phyloP scores from a whole-genome alignment of 1,139 yeast genomes.

The Candida mesenterica region DNA sequence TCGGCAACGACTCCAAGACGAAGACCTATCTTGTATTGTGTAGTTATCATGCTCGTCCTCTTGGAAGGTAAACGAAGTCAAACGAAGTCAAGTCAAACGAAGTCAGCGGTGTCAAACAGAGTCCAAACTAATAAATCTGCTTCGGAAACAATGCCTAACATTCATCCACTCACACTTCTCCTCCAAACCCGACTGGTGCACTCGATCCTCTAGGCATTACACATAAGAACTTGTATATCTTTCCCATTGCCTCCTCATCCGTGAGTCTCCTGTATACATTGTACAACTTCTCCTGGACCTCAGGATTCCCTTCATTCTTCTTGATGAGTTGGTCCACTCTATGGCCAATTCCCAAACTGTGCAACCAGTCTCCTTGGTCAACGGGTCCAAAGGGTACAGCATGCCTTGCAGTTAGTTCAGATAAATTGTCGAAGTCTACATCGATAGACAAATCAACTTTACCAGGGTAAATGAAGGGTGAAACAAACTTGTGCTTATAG shows the following conservation, averaged over 20 bases:
- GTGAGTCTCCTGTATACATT: constrained; percentile 64
- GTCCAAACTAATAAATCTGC: no score
- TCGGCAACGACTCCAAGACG: no score
- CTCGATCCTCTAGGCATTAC: constrained; percentile 49
- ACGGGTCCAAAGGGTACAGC: constrained; percentile 53
- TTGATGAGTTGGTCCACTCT: constrained; percentile 57
- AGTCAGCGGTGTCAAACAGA: no score
- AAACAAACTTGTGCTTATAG: constrained; percentile 67
- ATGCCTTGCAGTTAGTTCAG: constrained; percentile 20
- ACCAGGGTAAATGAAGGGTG: constrained; percentile 77
- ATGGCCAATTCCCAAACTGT: constrained; percentile 72
- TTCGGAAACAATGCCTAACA: no score
- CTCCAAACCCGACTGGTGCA: constrained; percentile 38
- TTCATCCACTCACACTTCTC: not conserved
- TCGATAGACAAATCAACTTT: constrained; percentile 80
- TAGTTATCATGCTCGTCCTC: no score
- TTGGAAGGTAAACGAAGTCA: no score
- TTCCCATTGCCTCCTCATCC: constrained; percentile 73
- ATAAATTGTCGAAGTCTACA: constrained; percentile 70
- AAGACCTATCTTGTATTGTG: no score
- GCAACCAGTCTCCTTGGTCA: constrained; percentile 81
- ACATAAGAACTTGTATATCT: constrained; percentile 70
- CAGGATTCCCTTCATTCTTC: constrained; percentile 27
- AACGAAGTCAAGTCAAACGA: no score
- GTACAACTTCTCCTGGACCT: constrained; percentile 46